phyloP scores from a whole-genome alignment of 768 basidiomycete species.

The Lentinula lateritia region DNA sequence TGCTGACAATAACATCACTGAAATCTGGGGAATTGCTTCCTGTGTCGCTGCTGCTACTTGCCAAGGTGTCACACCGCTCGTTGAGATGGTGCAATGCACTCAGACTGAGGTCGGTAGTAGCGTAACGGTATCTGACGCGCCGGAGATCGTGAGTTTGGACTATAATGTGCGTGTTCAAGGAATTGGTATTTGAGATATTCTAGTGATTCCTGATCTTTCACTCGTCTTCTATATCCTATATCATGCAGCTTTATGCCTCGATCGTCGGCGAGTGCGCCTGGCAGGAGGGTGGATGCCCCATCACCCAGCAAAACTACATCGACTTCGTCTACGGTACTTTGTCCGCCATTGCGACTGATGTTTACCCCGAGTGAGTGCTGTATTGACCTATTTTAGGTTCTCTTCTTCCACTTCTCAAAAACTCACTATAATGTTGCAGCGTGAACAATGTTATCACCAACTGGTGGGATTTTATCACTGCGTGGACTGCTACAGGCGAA shows the following conservation, averaged over 20 bases:
- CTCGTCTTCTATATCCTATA: background rate
- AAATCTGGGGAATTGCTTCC: constrained; percentile 2
- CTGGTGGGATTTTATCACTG: constrained; percentile 2
- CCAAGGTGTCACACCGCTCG: constrained; percentile 7
- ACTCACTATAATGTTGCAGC: background rate
- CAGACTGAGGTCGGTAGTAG: background rate
- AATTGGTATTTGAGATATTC: background rate
- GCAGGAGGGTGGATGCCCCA: constrained; percentile 11
- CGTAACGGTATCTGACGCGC: background rate
- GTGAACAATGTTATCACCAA: constrained; percentile 3
- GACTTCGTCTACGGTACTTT: constrained; percentile 13
- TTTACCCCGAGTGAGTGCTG: constrained; percentile 2
- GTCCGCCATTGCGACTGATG: background rate
- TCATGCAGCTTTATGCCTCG: constrained; percentile 11
- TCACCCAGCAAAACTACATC: constrained; percentile 15
- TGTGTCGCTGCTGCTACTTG: constrained; percentile 13
- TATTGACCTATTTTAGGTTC: background rate
- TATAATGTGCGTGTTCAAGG: background rate
- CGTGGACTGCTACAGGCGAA: constrained; percentile 8
- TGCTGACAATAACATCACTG: background rate
- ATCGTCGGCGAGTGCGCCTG: constrained; percentile 17
- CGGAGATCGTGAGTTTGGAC: constrained; percentile 5
- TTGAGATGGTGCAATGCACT: constrained; percentile 6
- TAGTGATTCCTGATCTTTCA: background rate
- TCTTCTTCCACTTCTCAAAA: background rate